phyloP scores from a whole-genome alignment of 2,329 filamentous ascomycete species.

The Botryotinia globosa region DNA sequence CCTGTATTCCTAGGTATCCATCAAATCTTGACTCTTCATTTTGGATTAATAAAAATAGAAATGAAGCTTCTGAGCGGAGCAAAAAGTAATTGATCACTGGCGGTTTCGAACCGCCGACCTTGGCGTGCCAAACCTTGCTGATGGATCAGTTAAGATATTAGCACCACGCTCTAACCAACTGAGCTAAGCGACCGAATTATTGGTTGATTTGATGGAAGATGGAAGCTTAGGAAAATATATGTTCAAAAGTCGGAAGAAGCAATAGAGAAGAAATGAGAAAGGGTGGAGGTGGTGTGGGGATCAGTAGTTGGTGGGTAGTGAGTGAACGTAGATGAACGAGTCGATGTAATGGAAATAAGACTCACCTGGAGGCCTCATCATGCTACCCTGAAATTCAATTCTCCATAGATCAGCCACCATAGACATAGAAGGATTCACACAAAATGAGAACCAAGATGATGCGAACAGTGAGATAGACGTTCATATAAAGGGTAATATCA shows the following conservation, averaged over 20 bases:
- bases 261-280: background rate
- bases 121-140: background rate
- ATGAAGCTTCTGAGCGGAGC: background rate
- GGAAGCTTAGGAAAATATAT: fast-evolving
- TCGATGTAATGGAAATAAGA: background rate
- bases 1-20: background rate
- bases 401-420: background rate
- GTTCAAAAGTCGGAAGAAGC: fast-evolving
- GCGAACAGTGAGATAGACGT: background rate
- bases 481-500: background rate
- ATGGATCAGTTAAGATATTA: background rate
- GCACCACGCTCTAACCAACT: slow-evolving; percentile 16
- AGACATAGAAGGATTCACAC: background rate
- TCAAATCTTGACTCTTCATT: background rate
- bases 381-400: background rate
- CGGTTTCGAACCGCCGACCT: slow-evolving; percentile 4
- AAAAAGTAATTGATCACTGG: background rate
- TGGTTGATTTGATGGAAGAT: fast-evolving
- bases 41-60: too few species aligned
- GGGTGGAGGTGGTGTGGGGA: background rate
- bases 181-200: background rate
- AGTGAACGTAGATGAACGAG: background rate
- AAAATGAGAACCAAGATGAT: background rate
- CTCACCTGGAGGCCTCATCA: background rate
- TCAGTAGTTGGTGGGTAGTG: background rate